Evolutionary conservation across 768 basidiomycete genomes (phyloP).

Genomic region (Mycena rosella): DNA sequence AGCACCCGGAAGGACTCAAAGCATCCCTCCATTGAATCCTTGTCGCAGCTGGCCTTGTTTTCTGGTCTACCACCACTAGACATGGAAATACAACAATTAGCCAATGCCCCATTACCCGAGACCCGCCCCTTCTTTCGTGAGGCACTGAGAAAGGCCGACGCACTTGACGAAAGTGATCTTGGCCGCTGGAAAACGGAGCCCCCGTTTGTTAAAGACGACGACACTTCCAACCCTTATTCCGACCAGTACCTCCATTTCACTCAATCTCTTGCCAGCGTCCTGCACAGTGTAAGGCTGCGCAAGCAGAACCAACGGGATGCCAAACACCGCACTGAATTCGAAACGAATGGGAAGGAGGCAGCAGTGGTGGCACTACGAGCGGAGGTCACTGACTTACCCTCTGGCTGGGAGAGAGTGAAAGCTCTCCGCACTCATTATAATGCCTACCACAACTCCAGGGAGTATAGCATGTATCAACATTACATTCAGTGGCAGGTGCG

Average conservation of each 20-base stretch:
- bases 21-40: too few relatives aligned
- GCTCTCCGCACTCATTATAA: not conserved
- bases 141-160: not conserved
- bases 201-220: not conserved
- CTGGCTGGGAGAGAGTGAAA: not conserved
- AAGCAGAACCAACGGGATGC: not conserved
- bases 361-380: not conserved
- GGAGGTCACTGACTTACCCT: not conserved
- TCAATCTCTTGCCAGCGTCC: not conserved
- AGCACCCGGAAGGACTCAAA: too few relatives aligned
- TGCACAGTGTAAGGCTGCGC: constrained; percentile 7
- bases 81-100: too few relatives aligned
- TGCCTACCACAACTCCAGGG: not conserved
- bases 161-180: constrained; percentile 7
- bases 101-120: not conserved
- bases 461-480: constrained; percentile 6
- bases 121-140: not conserved
- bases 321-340: not conserved
- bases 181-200: not conserved
- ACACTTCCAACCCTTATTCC: constrained; percentile 1
- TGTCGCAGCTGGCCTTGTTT: too few relatives aligned
- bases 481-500: constrained; percentile 6
- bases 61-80: too few relatives aligned
- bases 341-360: not conserved
- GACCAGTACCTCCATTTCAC: not conserved